Evolutionary conservation across 1,139 yeast species (phyloP).

Genomic region (Diutina mesorugosa): DNA sequence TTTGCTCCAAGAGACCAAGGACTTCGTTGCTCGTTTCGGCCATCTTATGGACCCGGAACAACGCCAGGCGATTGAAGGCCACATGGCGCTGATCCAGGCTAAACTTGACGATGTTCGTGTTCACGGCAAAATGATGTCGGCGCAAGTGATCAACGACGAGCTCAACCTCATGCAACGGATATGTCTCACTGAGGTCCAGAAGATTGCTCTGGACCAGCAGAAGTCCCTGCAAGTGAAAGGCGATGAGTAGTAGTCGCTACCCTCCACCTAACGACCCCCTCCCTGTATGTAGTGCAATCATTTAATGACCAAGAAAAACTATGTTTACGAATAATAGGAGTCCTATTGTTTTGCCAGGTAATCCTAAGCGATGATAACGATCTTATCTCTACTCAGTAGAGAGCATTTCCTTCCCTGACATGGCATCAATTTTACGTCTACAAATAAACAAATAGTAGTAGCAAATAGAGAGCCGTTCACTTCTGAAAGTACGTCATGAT

Average conservation of each 20-base stretch:
- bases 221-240: slow-evolving; percentile 3
- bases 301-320: too few species aligned
- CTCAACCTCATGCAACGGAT: slow-evolving; percentile 38
- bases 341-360: too few species aligned
- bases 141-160: slow-evolving; percentile 21
- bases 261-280: not conserved
- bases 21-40: slow-evolving; percentile 34
- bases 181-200: slow-evolving; percentile 38
- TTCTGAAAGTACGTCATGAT: too few species aligned
- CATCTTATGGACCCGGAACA: slow-evolving; percentile 25
- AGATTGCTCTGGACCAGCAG: slow-evolving; percentile 35
- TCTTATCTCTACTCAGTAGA: too few species aligned
- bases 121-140: slow-evolving; percentile 20
- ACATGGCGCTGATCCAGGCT: slow-evolving; percentile 22
- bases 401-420: too few species aligned
- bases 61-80: slow-evolving; percentile 13
- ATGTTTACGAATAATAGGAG: too few species aligned
- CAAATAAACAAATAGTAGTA: too few species aligned
- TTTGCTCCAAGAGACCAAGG: slow-evolving; percentile 42
- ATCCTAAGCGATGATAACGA: too few species aligned
- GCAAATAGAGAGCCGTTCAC: too few species aligned
- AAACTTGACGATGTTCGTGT: slow-evolving; percentile 36
- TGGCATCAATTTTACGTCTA: too few species aligned
- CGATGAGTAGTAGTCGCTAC: not conserved
- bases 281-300: not conserved